Evolutionary conservation across 148 eudicot genomes (phyloP), one percentile per base, ranked within the genome.

Genomic region (Drosera capensis): DNA sequence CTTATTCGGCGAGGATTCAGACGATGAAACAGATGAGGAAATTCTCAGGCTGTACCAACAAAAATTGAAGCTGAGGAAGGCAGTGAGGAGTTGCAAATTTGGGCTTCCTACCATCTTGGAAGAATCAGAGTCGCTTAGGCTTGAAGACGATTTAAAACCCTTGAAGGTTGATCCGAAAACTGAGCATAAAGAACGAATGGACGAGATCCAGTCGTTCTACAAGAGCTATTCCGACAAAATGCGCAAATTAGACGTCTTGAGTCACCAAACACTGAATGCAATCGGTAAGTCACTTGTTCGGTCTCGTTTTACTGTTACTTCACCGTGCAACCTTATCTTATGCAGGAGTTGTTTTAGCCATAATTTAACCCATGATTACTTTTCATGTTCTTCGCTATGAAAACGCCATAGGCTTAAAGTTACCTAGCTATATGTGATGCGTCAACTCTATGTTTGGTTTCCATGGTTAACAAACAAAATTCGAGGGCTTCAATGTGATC

Each of bases 41-140:
- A 61, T 73, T 2, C 55, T 90, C n/a, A n/a, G n/a, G 44, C 30
- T 48, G 52, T 71, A 78, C 31, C 99, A 84, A 45, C 70, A 49
- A 62, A 65, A 79, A 25, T 65, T 70, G 51, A 70, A 84, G 2
- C 70, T 84, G 85, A 90, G 78, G 57, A 74, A 64, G 78, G 95
- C 78, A 54, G 57, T 78, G 68, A 84, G 62, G 47, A 60, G 57
- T 55, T 57, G 69, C 15, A 73, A 69, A 55, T 47, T 54, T 0
- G 31, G 31, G 31, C 31, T 28, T 28, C 31, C 31, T 28, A 3
- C 31, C 31, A 28, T 9, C 5, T 9, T 28, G 9, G 31, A 28
- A 9, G 31, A 3, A 9, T 28, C 5, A 28, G 31, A 28, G 31
- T 28, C 9, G 9, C 6, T 9, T 9, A 5, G 9, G 31, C 5